Base-by-base conservation (phyloP, 768 basidiomycete genomes). In the Daedaleopsis nitida region DNA sequence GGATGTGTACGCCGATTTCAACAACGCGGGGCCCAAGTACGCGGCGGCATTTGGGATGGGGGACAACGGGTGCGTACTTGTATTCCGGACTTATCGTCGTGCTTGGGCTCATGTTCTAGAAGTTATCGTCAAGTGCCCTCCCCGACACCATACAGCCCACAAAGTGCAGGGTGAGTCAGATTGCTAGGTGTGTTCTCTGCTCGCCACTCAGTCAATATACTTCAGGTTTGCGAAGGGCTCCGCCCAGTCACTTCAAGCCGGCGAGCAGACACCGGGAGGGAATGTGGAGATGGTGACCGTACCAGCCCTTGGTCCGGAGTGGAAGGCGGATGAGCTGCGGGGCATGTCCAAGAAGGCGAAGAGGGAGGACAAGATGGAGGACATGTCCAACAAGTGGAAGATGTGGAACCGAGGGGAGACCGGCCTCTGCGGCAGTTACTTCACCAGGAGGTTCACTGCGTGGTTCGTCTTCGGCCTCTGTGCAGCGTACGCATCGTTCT, bases 211-310 rank as follows among this genome's bases (percentile, higher is more conserved):
- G 35, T 52, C 55, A 56, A 47, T 37, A 37, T 52, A n/a, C 32
- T 53, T 13, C 34, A 66, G 56, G 63, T 68, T 52, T 66, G 69
- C 53, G 60, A 69, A 45, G 62, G 64, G 45, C 0, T 60, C 65
- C 1, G 47, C 59, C 8, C 60, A 47, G 12, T 53, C 54, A 1
- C 53, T 59, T 32, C 27, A 32, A 0, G 39, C 43, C 34, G 83
- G 81, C 27, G 78, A 78, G 12, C 70, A 13, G 69, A 72, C 45
- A 54, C 21, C 74, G 17, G 57, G 67, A 5, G 78, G 78, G 11
- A 85, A 83, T 3, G 91, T 94, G 23, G 95, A 98, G 74, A 80
- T 96, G 73, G 89, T 96, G 47, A 96, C 95, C 0, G 93, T 97
- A 0, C 95, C 95, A 3, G 91, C 91, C 2, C 80, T 98, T 3